phyloP scores from a whole-genome alignment of 2,329 filamentous ascomycete genomes.

The Colletotrichum sp. region DNA sequence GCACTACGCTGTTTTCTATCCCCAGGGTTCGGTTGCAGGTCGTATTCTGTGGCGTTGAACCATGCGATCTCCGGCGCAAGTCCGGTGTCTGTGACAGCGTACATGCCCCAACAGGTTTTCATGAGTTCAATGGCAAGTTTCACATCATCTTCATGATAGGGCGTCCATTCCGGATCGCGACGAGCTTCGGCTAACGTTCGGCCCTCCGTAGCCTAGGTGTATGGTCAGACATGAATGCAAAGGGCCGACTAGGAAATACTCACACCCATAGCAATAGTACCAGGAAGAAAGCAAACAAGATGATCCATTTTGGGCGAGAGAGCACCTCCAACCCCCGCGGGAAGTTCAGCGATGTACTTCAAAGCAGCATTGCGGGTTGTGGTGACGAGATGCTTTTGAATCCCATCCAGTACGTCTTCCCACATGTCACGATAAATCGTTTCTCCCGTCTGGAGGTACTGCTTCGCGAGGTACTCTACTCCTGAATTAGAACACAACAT shows the following conservation, averaged over 20 bases:
- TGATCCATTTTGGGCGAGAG: background rate
- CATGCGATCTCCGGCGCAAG: conserved; percentile 92
- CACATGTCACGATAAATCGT: background rate
- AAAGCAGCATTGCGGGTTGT: background rate
- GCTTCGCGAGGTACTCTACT: background rate
- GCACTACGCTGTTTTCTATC: background rate
- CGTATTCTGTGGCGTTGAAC: conserved; percentile 72
- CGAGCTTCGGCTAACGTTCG: background rate
- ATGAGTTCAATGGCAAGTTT: conserved; percentile 85
- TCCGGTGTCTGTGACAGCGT: conserved; percentile 85
- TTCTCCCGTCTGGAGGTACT: background rate
- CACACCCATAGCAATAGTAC: background rate
- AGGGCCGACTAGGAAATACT: background rate
- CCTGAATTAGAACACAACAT: background rate
- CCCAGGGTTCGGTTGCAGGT: conserved; percentile 52
- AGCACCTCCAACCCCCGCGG: background rate
- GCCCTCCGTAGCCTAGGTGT: background rate
- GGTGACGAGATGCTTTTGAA: background rate
- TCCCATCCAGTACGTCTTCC: background rate
- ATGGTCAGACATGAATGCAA: background rate
- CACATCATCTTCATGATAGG: conserved; percentile 76
- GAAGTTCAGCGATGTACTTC: background rate
- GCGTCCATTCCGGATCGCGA: background rate
- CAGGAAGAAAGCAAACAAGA: background rate
- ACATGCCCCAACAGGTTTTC: conserved; percentile 98